Base-by-base conservation (phyloP, 352 stramenopile species). In the Globisporangium emineosum region DNA sequence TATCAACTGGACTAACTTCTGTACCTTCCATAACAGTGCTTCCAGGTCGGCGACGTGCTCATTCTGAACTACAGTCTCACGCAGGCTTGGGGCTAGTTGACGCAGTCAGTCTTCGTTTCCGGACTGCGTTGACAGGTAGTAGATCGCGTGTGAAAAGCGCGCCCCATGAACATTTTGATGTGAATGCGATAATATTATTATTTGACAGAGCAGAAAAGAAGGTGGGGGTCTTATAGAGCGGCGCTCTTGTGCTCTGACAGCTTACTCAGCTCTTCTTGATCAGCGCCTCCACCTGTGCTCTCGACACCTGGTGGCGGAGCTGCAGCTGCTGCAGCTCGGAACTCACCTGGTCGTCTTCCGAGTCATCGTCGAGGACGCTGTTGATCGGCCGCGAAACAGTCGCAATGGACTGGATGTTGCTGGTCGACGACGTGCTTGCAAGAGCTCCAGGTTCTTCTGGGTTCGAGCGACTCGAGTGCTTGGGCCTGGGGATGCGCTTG, bases 11-110 rank as follows among this genome's bases (percentile, higher is more conserved):
- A n/a, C n/a, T n/a, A n/a, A n/a, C n/a, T n/a, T n/a, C n/a, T n/a
- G n/a, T 7, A 42, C 3, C 13, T 7, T 47, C 4, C 12, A 32
- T 17, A 30, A 33, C 55, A 94, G 86, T 90, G 84, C 56, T 94
- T 94, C 62, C 84, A 93, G 73, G 79, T 89, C 1, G 81, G 81
- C 0, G 81, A 91, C 53, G 76, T 91, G 1, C 73, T 95, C 7
- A 75, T 95, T n/a, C 76, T 95, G 17, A 95, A 93, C 51, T 95
- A 95, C 71, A 95, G 86, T 67, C 70, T 93, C 29, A 92, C 83
- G 0, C 86, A 95, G 17, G 86, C 86, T 12, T 95, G 86, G 84
- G 86, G 84, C 17, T 47, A 47, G 40, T 2, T 93, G 78, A 79
- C 5, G 43, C 30, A 33, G 27, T 23, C n/a, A 43, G 27, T 32